Percentiles rank a stretch among this genome's conserved stretches.
Conservation (phyloP, 2,329 filamentous ascomycete species). For the Paracoccidioides brasiliensis region DNA sequence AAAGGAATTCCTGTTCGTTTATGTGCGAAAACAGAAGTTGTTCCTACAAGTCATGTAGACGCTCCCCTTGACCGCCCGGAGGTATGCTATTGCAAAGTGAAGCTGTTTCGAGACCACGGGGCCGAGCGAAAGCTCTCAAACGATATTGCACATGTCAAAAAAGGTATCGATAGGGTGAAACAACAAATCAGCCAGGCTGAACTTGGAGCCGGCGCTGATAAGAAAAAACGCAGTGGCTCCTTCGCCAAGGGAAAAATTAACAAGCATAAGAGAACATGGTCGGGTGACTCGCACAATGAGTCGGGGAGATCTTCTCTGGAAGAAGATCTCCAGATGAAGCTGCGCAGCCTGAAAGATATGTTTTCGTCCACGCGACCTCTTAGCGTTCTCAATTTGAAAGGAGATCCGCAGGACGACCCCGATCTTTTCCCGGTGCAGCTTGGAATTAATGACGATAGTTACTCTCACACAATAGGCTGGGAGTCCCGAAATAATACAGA, state of each 20-base stretch:
- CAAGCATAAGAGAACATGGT: constrained; percentile 92
- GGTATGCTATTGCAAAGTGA: constrained; percentile 90
- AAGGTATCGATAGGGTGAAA: constrained; percentile 90
- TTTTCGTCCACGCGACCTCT: constrained; percentile 32
- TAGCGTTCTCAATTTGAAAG: constrained; percentile 31
- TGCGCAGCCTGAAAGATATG: constrained; percentile 34
- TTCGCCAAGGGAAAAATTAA: constrained; percentile 45
- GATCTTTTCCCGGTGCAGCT: constrained; percentile 32
- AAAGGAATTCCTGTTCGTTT: constrained; percentile 92
- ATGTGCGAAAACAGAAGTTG: constrained; percentile 72
- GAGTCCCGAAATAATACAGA: constrained; percentile 22
- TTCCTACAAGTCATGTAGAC: constrained; percentile 9
- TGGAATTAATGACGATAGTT: constrained; percentile 18
- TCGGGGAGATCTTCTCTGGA: constrained; percentile 30
- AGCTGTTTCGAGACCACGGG: constrained; percentile 90
- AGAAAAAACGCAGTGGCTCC: constrained; percentile 46
- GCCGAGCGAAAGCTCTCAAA: constrained; percentile 92
- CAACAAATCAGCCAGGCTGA: constrained; percentile 75
- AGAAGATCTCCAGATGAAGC: constrained; percentile 34
- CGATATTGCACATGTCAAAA: constrained; percentile 87
- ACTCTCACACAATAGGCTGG: constrained; percentile 18
- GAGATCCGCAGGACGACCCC: constrained; percentile 34
- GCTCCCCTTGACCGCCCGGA: constrained; percentile 7
- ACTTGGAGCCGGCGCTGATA: constrained; percentile 46
- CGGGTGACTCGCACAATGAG: constrained; percentile 59